Conservation (phyloP, 257 asterid genomes). For the Rhazya stricta region DNA sequence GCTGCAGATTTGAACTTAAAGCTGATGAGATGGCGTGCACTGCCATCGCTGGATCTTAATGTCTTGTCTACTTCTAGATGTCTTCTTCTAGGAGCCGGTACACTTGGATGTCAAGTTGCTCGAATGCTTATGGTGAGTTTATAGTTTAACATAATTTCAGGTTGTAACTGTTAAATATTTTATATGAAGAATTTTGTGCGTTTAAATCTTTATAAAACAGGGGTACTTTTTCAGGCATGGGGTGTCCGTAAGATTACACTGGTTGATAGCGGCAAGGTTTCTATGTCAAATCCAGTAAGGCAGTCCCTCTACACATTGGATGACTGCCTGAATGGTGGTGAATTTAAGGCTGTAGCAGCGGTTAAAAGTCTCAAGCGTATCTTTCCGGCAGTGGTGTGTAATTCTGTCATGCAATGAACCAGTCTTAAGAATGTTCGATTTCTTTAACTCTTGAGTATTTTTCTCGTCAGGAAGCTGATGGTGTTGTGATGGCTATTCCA, state of each 20-base stretch:
- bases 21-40: constrained; percentile 95
- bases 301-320: constrained; percentile 86
- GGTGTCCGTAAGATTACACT: constrained; percentile 84
- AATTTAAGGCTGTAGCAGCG: constrained; percentile 78
- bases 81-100: constrained; percentile 94
- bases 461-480: constrained; percentile 65
- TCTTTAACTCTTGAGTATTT: constrained; percentile 1
- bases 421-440: background rate
- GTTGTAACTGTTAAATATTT: constrained; percentile 2
- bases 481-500: constrained; percentile 84
- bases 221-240: constrained; percentile 66
- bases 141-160: background rate
- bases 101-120: constrained; percentile 98
- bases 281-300: constrained; percentile 92
- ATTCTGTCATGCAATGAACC: background rate
- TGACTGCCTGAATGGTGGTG: constrained; percentile 91
- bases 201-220: background rate
- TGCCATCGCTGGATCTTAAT: constrained; percentile 71
- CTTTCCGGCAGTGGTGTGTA: constrained; percentile 81
- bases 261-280: constrained; percentile 85
- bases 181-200: background rate
- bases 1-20: constrained; percentile 98
- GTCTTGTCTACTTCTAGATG: constrained; percentile 61
- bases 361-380: constrained; percentile 68
- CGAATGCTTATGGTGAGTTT: constrained; percentile 91